Base-by-base conservation (phyloP, 139 green algal species). In the Trebouxia sp. region DNA sequence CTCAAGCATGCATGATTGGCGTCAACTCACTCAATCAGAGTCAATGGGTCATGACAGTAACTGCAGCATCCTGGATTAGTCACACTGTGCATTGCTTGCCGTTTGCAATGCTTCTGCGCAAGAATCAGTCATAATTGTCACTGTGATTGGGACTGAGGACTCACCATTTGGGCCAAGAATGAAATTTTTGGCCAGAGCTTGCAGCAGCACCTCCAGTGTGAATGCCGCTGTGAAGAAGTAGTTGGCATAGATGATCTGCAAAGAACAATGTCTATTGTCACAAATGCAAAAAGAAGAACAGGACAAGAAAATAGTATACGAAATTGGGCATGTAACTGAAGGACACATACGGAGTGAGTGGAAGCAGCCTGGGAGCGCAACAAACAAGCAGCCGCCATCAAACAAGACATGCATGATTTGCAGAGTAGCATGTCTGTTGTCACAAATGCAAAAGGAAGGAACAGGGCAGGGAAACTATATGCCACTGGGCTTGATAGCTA, bases 181-280 rank as follows among this genome's bases (percentile, higher is more conserved):
- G 20, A 87, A 82, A 43, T 81, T 81, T 30, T 77, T 69, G 37
- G 84, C 79, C 10, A 83, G 80, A 55, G 62, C n/a, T 28, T 87
- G 79, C 32, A 88, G 56, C 8, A 81, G 14, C 38, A 87, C 78
- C 75, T 90, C 86, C 5, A 83, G 15, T 10, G 81, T 87, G 78
- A 88, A 88, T 39, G 67, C 50, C 6, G 39, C 67, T 30, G 80
- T 83, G 70, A 90, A 90, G 41, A 87, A 58, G 14, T 81, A n/a
- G 67, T 87, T 80, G 30, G 83, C 32, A 48, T 43, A 22, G 5
- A 53, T 43, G 35, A 72, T 72, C 62, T 72, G 62, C 62, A 72
- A 28, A 35, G 7, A 35, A 28, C 5, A 8, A 30, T 37, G 38
- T n/a, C 1, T 12, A 38, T 67, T 67, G n/a, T 22, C 28, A 0